phyloP scores from a whole-genome alignment of 2,329 filamentous ascomycete genomes.

The Stagonosporopsis cucurbitacearum region DNA sequence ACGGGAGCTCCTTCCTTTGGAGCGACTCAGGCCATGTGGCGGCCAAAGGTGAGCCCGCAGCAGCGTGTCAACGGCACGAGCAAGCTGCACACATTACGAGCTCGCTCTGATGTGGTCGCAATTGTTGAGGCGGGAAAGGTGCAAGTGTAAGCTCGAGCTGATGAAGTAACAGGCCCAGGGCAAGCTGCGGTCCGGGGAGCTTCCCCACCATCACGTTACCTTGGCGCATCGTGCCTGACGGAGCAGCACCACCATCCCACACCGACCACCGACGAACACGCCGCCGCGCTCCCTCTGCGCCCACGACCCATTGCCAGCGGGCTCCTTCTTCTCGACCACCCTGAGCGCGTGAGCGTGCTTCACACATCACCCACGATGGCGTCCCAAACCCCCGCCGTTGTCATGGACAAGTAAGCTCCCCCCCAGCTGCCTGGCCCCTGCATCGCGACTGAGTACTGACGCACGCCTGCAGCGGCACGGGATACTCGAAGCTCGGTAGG shows the following conservation, averaged over 20 bases:
- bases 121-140: neutral
- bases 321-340: slow-evolving; percentile 30
- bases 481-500: slow-evolving; percentile 97
- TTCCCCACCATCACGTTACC: slow-evolving; percentile 30
- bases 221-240: slow-evolving; percentile 26
- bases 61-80: slow-evolving; percentile 14
- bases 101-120: neutral
- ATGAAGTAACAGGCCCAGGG: neutral
- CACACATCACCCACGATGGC: slow-evolving; percentile 70
- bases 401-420: slow-evolving; percentile 99
- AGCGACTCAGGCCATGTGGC: slow-evolving; percentile 18
- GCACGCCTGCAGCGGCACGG: slow-evolving; percentile 80
- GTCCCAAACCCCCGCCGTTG: slow-evolving; percentile 99
- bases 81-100: neutral
- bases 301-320: slow-evolving; percentile 24
- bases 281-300: slow-evolving; percentile 32
- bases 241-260: slow-evolving; percentile 35
- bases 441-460: slow-evolving; percentile 46
- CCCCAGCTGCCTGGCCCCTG: slow-evolving; percentile 39
- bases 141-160: neutral
- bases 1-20: slow-evolving; percentile 35
- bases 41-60: neutral
- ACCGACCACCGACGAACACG: slow-evolving; percentile 31
- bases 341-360: slow-evolving; percentile 31
- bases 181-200: neutral